Base-by-base conservation (phyloP, 176 grass and related monocot species). In the Chrysopogon serrulatus region DNA sequence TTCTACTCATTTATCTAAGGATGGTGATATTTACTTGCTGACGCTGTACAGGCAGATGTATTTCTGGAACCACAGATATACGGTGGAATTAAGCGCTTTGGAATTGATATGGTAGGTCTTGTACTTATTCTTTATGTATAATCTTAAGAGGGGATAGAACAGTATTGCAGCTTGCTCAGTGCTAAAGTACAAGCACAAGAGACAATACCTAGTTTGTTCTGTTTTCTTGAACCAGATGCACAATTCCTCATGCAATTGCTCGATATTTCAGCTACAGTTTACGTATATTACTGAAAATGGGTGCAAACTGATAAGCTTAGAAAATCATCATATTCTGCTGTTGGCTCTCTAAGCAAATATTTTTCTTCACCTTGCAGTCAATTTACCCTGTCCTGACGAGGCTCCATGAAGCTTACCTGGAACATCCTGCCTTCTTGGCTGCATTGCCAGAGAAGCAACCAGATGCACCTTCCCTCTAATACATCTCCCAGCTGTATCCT, bases 1-100 rank as follows among this genome's bases (percentile, higher is more conserved):
- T 54, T 19, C 2, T 81, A 24, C 23, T 24, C 15, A 13, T n/a
- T 8, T 44, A 32, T 73, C 70, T 4, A 15, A 59, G 19, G 17
- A 42, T 45, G 23, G 1, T 21, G 2, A 13, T 54, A 24, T 56
- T 83, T 42, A 73, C 27, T 54, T 83, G 5, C 17, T 80, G 39
- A 8, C 86, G 12, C 51, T 83, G 14, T 74, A 63, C 78, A 93
- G 91, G 91, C 64, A 35, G 91, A 88, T 61, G 4, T 90, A 16
- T 93, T 93, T 80, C 88, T 93, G 28, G 85, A 82, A 42, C 91
- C 88, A 23, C 91, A 93, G 27, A 88, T 93, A 24, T 84, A 86
- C 45, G 23, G 56, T 6, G 86, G 82, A 19, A 12, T 88, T 10
- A 86, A 57, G 5, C 92, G 88, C 65, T 94, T 86, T 4, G 63